These are phyloP conservation scores for Podospora fimiseda DNA, from an alignment of 495 filamentous ascomycete genomes.

Conservation along the genomic window DNA sequence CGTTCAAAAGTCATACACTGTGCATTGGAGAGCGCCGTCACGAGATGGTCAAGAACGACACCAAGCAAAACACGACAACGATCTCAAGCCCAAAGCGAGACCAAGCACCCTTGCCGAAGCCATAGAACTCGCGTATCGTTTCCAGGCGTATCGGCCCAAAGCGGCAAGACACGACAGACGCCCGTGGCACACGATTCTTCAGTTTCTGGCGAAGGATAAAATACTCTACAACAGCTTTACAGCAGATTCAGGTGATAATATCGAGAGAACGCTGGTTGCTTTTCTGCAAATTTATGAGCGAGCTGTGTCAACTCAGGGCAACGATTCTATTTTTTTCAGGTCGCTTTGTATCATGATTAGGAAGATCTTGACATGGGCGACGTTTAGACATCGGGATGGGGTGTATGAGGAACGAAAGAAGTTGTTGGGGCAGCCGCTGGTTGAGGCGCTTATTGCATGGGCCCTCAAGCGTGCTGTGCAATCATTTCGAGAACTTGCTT, in stretches of 20 bases:
- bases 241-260: not conserved
- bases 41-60: no score
- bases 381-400: constrained; percentile 2
- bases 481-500: not conserved
- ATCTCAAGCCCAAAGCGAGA: not conserved
- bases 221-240: constrained; percentile 7
- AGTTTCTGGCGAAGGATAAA: constrained; percentile 17
- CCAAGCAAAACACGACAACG: not conserved
- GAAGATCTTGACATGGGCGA: constrained; percentile 15
- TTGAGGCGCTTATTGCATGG: not conserved
- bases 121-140: constrained; percentile 13
- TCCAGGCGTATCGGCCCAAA: constrained; percentile 6
- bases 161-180: constrained; percentile 8
- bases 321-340: constrained; percentile 17
- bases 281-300: constrained; percentile 18
- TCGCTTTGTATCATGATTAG: constrained; percentile 15
- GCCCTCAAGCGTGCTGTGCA: not conserved
- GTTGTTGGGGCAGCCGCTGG: constrained; percentile 1
- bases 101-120: constrained; percentile 13
- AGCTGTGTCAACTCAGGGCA: constrained; percentile 5
- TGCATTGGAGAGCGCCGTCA: not conserved
- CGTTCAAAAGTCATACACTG: constrained; percentile 9
- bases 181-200: constrained; percentile 25
- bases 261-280: constrained; percentile 10
- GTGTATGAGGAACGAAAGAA: constrained; percentile 1